Percentiles rank a stretch among this genome's conserved stretches.
phyloP scores from a whole-genome alignment of 2,329 filamentous ascomycete species.

The Elsinoe arachidis region DNA sequence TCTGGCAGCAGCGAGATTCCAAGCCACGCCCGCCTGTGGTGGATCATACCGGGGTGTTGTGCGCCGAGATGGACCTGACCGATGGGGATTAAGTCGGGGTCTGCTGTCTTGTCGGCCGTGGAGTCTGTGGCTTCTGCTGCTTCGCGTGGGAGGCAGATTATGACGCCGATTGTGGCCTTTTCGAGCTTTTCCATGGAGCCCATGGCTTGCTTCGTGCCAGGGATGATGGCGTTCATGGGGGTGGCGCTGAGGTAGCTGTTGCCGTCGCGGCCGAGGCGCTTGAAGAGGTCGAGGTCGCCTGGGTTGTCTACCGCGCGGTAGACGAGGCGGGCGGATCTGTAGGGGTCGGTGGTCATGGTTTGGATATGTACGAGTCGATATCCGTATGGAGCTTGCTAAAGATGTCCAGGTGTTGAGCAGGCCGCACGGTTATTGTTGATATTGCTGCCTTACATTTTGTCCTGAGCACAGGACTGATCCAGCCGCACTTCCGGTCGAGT shows the following conservation, averaged over 20 bases:
- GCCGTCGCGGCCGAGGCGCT: neutral
- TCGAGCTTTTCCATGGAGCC: neutral
- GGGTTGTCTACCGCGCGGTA: constrained; percentile 29
- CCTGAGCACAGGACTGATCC: no score
- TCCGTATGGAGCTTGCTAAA: no score
- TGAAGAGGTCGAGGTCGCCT: constrained; percentile 25
- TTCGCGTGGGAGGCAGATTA: constrained; percentile 29
- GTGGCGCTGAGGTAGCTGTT: neutral
- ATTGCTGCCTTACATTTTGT: no score
- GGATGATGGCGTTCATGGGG: neutral
- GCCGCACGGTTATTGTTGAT: no score
- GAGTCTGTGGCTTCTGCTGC: no score
- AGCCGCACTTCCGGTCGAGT: no score
- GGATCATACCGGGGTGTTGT: constrained; percentile 15
- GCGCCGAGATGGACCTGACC: constrained; percentile 23
- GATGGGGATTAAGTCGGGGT: constrained; percentile 23
- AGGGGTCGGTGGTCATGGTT: neutral
- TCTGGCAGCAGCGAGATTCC: constrained; percentile 30
- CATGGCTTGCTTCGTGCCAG: neutral
- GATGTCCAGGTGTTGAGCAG: no score
- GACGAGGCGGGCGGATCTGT: constrained; percentile 23
- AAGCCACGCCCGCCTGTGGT: constrained; percentile 37
- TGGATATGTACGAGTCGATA: no score
- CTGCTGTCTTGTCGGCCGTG: constrained; percentile 9
- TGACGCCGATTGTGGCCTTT: constrained; percentile 23